Evolutionary conservation across 2,329 filamentous ascomycete species (phyloP).

Genomic region (Neofusicoccum umdonicola): DNA sequence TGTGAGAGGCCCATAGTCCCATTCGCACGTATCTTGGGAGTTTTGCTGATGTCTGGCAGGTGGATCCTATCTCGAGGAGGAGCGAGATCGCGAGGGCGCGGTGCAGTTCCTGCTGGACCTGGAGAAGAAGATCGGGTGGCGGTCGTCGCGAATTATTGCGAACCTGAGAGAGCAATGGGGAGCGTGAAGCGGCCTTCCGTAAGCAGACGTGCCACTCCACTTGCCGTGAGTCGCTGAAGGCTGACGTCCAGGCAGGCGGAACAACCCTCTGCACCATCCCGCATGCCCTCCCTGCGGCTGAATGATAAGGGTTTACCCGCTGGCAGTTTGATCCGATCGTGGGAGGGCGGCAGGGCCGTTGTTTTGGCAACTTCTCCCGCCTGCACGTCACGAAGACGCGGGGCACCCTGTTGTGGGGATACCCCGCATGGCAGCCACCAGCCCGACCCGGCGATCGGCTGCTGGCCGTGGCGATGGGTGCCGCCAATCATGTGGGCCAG

Average conservation of each 20-base stretch:
- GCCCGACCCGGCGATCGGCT: neutral
- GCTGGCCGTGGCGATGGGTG: neutral
- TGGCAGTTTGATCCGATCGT: neutral
- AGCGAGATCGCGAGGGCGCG: constrained; percentile 5
- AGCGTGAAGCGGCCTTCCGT: neutral
- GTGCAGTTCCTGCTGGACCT: constrained; percentile 3
- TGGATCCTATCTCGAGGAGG: constrained; percentile 13
- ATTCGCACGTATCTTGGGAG: neutral
- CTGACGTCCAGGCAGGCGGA: neutral
- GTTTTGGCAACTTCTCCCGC: constrained; percentile 1
- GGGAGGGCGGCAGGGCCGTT: neutral
- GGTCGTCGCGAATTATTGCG: constrained; percentile 8
- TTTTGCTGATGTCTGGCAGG: neutral
- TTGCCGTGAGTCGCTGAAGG: neutral
- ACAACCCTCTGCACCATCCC: neutral
- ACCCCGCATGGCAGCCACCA: neutral
- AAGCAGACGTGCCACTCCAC: neutral
- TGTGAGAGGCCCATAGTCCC: neutral
- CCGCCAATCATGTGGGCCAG: neutral
- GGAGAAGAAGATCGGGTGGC: constrained; percentile 13
- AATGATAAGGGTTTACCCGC: neutral
- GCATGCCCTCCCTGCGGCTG: too few species aligned
- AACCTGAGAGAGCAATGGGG: constrained; percentile 11
- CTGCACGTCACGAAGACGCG: constrained; percentile 7
- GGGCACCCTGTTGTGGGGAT: neutral